Conservation (phyloP, 306 rosid genomes). For the Citrullus colocynthis region DNA sequence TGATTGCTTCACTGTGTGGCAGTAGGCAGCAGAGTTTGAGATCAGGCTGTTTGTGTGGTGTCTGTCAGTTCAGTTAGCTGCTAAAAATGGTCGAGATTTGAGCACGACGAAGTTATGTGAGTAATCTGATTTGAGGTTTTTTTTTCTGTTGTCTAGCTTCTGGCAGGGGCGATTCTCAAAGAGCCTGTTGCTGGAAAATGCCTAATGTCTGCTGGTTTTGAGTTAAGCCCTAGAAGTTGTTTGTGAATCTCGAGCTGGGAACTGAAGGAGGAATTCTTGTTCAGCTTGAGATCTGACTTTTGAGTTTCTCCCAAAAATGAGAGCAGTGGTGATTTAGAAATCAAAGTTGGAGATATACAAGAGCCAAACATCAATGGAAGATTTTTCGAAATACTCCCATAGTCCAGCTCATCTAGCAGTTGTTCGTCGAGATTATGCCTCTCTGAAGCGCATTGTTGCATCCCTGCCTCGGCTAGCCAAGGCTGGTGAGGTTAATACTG, state of each 20-base stretch:
- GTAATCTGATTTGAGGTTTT: background rate
- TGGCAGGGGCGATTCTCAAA: constrained; percentile 15
- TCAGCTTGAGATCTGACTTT: constrained; percentile 18
- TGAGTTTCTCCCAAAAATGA: constrained; percentile 28
- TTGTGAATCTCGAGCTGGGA: constrained; percentile 8
- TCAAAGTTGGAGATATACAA: constrained; percentile 21
- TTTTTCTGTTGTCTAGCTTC: constrained; percentile 4
- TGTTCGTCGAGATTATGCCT: constrained; percentile 53
- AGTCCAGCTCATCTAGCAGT: constrained; percentile 90
- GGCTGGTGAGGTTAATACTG: constrained; percentile 69
- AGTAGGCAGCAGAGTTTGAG: constrained; percentile 16
- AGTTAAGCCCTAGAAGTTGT: constrained; percentile 10
- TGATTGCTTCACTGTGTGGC: constrained; percentile 8
- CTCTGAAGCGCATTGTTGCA: constrained; percentile 47
- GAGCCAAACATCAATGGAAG: constrained; percentile 46
- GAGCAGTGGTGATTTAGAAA: constrained; percentile 25
- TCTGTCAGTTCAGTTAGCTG: constrained; percentile 13
- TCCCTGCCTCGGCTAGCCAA: constrained; percentile 67
- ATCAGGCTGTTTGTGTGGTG: constrained; percentile 16
- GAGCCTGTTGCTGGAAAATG: background rate
- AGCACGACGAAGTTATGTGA: background rate
- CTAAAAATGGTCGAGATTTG: constrained; percentile 12
- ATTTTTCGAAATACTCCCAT: constrained; percentile 57
- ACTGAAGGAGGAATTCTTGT: constrained; percentile 13
- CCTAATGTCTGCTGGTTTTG: constrained; percentile 20